phyloP scores from a whole-genome alignment of 1,284 basidiomycete species.

The Peniophora sp. region DNA sequence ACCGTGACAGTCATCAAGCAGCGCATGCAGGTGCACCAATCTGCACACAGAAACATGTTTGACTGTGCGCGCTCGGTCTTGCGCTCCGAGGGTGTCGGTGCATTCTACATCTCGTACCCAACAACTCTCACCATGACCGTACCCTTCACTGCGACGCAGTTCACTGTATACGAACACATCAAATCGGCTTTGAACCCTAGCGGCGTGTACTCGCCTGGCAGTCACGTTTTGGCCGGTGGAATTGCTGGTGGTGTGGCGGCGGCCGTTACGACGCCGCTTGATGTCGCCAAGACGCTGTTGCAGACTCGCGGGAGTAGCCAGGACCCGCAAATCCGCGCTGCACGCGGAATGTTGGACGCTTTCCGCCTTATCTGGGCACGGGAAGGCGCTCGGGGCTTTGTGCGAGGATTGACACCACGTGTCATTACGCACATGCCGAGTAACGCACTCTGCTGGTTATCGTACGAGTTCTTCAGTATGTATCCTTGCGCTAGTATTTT shows the following conservation, averaged over 20 bases:
- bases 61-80: constrained; percentile 83
- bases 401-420: constrained; percentile 84
- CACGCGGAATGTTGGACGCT: constrained; percentile 84
- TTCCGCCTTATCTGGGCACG: constrained; percentile 82
- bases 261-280: constrained; percentile 92
- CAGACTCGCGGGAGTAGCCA: constrained; percentile 87
- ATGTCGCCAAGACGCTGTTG: constrained; percentile 97
- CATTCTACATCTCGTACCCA: constrained; percentile 98
- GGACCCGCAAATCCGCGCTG: constrained; percentile 80
- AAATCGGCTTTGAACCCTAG: constrained; percentile 85
- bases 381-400: constrained; percentile 84
- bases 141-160: constrained; percentile 97
- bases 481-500: constrained; percentile 14
- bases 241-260: constrained; percentile 92
- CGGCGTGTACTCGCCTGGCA: constrained; percentile 82
- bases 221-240: constrained; percentile 89
- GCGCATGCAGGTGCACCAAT: constrained; percentile 96
- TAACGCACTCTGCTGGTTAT: constrained; percentile 96
- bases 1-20: constrained; percentile 87
- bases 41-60: constrained; percentile 79
- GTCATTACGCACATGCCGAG: constrained; percentile 96
- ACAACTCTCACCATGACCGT: constrained; percentile 96
- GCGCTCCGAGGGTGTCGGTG: constrained; percentile 76
- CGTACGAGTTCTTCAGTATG: constrained; percentile 95
- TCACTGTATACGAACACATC: constrained; percentile 92